Evolutionary conservation across 345 rosid species (phyloP).

Genomic region (Iberis pinnata): DNA sequence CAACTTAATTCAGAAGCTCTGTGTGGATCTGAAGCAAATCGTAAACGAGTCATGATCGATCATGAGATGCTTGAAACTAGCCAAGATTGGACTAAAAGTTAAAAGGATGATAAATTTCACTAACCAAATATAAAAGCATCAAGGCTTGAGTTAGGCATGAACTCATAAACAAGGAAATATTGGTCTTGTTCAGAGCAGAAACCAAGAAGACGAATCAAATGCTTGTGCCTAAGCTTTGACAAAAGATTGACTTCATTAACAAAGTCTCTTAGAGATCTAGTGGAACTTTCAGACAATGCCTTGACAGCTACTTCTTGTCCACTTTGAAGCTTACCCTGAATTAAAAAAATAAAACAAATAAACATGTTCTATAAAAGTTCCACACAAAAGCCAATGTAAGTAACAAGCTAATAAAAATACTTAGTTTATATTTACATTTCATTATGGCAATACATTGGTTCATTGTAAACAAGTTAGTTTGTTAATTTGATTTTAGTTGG

Average conservation of each 20-base stretch:
- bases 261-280: background rate
- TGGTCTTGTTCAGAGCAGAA: slow-evolving; percentile 38
- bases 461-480: too few species aligned
- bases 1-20: slow-evolving; percentile 19
- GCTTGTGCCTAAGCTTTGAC: slow-evolving; percentile 47
- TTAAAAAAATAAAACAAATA: too few species aligned
- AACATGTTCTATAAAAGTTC: too few species aligned
- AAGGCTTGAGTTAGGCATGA: slow-evolving; percentile 49
- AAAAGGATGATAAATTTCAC: background rate
- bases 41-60: background rate
- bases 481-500: too few species aligned
- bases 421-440: too few species aligned
- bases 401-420: too few species aligned
- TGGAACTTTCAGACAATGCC: slow-evolving; percentile 24
- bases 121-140: slow-evolving; percentile 41
- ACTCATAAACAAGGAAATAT: slow-evolving; percentile 47
- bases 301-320: slow-evolving; percentile 49
- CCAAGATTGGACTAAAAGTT: too few species aligned
- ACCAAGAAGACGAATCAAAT: slow-evolving; percentile 50
- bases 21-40: slow-evolving; percentile 2
- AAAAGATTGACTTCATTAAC: slow-evolving; percentile 31
- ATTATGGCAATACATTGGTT: too few species aligned
- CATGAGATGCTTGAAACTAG: too few species aligned
- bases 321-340: slow-evolving; percentile 40
- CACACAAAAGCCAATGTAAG: too few species aligned